phyloP scores from a whole-genome alignment of 768 basidiomycete species.

The Lactarius akahatsu region DNA sequence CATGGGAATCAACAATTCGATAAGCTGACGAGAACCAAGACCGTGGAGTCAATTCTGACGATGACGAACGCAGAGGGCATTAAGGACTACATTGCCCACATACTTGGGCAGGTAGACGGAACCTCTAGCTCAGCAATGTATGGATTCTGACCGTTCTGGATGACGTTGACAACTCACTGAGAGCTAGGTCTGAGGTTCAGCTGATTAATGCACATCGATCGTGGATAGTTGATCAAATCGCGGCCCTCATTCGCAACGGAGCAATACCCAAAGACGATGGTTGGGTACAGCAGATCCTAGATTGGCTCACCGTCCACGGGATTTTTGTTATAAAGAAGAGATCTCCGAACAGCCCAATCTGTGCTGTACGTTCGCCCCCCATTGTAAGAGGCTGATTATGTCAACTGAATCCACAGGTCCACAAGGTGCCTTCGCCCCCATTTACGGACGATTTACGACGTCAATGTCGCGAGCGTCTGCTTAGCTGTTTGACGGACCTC shows the following conservation, averaged over 20 bases:
- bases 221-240: conserved; percentile 89
- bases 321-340: conserved; percentile 76
- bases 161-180: conserved; percentile 7
- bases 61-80: conserved; percentile 75
- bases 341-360: conserved; percentile 59
- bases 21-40: conserved; percentile 88
- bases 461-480: conserved; percentile 66
- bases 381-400: conserved; percentile 5
- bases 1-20: conserved; percentile 90
- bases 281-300: conserved; percentile 71
- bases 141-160: conserved; percentile 24
- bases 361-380: conserved; percentile 49
- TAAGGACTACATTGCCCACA: conserved; percentile 68
- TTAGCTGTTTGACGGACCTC: conserved; percentile 73
- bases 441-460: conserved; percentile 72
- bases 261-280: conserved; percentile 76
- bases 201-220: conserved; percentile 55
- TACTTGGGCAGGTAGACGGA: conserved; percentile 63
- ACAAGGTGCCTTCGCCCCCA: conserved; percentile 56
- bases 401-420: conserved; percentile 48
- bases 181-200: conserved; percentile 44
- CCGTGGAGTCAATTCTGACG: conserved; percentile 78
- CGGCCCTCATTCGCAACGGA: conserved; percentile 73
- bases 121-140: conserved; percentile 45
- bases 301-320: conserved; percentile 82